Base-by-base conservation (phyloP, 176 grass and related monocot genomes). In the Oryza longistaminata region DNA sequence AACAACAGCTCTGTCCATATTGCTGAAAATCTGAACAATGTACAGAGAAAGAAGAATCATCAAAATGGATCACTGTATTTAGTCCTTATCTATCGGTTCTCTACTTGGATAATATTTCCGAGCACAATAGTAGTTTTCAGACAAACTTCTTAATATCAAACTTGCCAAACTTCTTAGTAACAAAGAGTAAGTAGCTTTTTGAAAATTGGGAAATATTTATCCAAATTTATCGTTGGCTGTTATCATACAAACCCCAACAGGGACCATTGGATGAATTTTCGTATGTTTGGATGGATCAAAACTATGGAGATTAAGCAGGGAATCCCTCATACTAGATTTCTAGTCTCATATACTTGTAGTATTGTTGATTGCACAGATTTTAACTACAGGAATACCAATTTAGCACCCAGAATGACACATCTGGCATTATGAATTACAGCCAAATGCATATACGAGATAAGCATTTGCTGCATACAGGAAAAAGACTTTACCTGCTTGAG, bases 11-110 rank as follows among this genome's bases (percentile, higher is more conserved):
- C 84, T n/a, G 74, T 74, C 29, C 16, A 95, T 95, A 53, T 92
- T 98, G 81, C 80, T 81, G 80, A 95, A 95, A 80, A 98, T 89
- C 96, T 98, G 76, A 65, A 85, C 39, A 90, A 70, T 37, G 13
- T 39, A 64, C 64, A 65, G 68, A 21, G 48, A 71, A 91, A 79
- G 13, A 80, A 89, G 35, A 89, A 87, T 76, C 42, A 66, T 78
- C 6, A 74, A 48, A 76, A 87, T n/a, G 58, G n/a, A 77, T 82
- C 77, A 79, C 52, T 39, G 4, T 31, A 73, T 75, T 25, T 44
- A 68, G 10, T 45, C 26, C 49, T 85, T 80, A 64, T 17, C 44
- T 33, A 33, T 69, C 16, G 25, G 29, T 66, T 74, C 11, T 73
- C 50, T 70, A 89, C 27, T 11, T 22, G 75, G 40, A 42, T 2